Evolutionary conservation across 345 rosid genomes (phyloP), one percentile per base, ranked within the genome.

Genomic region (Bruguiera parviflora): DNA sequence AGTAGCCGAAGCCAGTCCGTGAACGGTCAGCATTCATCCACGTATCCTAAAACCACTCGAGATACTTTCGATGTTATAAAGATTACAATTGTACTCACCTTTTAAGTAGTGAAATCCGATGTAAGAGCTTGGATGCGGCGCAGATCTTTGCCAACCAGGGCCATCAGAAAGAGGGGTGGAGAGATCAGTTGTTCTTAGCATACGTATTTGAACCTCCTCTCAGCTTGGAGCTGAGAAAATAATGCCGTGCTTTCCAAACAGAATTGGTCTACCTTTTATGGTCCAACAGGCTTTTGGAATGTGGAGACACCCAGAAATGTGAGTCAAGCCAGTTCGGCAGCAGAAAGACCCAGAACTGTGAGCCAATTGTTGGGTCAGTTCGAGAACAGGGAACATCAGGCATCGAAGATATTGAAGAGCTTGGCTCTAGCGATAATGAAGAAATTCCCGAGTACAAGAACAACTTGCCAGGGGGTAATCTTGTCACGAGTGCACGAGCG

Each of bases 81-180:
- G 43, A 35, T 8, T 35, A 35, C 43, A 35, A 6, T 35, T 35
- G 43, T 8, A 35, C 43, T 35, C 43, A 8, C 8, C 43, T 35
- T 35, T 5, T 31, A 35, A 35, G 43, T 35, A 35, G 53, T 46
- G 46, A 58, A 75, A 61, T 67, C 61, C 71, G 53, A 35, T 35
- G 27, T 10, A 43, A 58, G 22, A 58, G 56, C 27, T 72, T 72
- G 75, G 66, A 68, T 70, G 81, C 84, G 91, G 98, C 78, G 94
- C 98, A 66, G 88, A 96, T 74, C 90, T 94, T 71, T 87, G 95
- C 31, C 81, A 91, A 61, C 95, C 96, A 51, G 97, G 87, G 16
- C 88, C 96, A 76, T 95, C 85, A 72, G 95, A 88, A 66, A 89
- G 77, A 75, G 77, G 56, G 73, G 72, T 81, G 71, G 85, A 59